A percentile compares a stretch with the other conserved stretches of the same genome.
Conservation (phyloP, 371 early-diverging fungal genomes). For the Umbelopsis sp. region DNA sequence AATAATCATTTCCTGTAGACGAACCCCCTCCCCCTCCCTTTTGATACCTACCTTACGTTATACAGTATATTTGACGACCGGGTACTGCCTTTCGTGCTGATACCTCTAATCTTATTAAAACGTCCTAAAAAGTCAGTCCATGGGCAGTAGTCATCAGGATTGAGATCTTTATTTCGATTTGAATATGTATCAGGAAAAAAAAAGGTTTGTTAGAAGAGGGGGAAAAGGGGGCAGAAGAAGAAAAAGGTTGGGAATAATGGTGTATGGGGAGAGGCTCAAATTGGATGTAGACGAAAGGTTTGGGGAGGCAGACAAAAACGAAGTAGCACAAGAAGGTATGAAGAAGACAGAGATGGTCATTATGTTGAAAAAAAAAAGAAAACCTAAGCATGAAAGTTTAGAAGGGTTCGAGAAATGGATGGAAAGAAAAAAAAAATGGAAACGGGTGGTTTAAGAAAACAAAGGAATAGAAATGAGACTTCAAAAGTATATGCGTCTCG, state of each 20-base stretch:
- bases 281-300: background rate
- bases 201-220: background rate
- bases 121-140: background rate
- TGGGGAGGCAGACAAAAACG: background rate
- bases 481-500: slow-evolving; percentile 5
- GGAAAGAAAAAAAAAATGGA: background rate
- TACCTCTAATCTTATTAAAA: slow-evolving; percentile 2
- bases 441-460: background rate
- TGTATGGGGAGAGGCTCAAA: slow-evolving; percentile 1
- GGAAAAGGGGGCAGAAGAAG: background rate
- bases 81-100: background rate
- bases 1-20: background rate
- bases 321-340: slow-evolving; percentile 8
- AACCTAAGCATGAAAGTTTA: background rate
- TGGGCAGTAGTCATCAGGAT: background rate
- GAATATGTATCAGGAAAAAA: slow-evolving; percentile 15
- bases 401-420: background rate
- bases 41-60: slow-evolving; percentile 16
- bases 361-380: background rate
- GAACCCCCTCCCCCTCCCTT: background rate
- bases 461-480: too few species aligned
- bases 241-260: background rate
- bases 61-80: background rate
- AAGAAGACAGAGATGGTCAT: slow-evolving; percentile 1
- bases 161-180: slow-evolving; percentile 14